Base-by-base conservation (phyloP, 2,329 filamentous ascomycete genomes). In the Aspergillus pseudoterreus region DNA sequence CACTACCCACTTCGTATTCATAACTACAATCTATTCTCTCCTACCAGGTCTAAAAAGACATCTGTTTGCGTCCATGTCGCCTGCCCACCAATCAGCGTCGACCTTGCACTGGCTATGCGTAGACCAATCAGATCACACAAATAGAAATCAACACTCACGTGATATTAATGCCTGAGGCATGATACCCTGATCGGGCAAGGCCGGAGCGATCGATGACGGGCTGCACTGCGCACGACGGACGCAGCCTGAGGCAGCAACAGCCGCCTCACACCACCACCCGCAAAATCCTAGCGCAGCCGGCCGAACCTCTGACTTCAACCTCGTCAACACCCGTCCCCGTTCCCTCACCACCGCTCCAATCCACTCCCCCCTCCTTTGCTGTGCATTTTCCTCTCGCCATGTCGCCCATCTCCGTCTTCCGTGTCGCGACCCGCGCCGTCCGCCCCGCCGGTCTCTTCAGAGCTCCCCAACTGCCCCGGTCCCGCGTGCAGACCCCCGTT, bases 401-500 rank as follows among this genome's bases (percentile, higher is more conserved):
- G 83, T 82, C 83, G 71, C 85, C 86, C 65, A 76, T 82, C 61
- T 78, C 83, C 57, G 74, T 91, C 68, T 78, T 91, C 76, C 86
- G 88, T 71, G 75, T 85, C 68, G 85, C 86, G 74, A 81, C 82
- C 73, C 87, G 87, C 76, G 81, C 79, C 74, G 79, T 75, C 73
- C 81, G 69, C 70, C 76, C 78, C 55, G 68, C 72, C 57, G 75
- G 77, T 72, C 78, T 87, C 71, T 79, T 85, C 76, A 85, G 84
- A 82, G 81, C 80, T 74, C 76, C 75, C 64, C 81, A 73, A 79
- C 80, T 73, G 76, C 78, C 71, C 77, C 80, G 71, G 75, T 69
- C 77, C 76, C 77, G 82, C 70, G 71, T 83, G 66, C 75, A 78
- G 70, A 79, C 78, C 66, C 79, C 82, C 63, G 75, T 76, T 59